These are phyloP conservation scores for Jimgerdemannia flammicorona DNA, from an alignment of 192 early-diverging fungal species.

Conservation along the genomic window DNA sequence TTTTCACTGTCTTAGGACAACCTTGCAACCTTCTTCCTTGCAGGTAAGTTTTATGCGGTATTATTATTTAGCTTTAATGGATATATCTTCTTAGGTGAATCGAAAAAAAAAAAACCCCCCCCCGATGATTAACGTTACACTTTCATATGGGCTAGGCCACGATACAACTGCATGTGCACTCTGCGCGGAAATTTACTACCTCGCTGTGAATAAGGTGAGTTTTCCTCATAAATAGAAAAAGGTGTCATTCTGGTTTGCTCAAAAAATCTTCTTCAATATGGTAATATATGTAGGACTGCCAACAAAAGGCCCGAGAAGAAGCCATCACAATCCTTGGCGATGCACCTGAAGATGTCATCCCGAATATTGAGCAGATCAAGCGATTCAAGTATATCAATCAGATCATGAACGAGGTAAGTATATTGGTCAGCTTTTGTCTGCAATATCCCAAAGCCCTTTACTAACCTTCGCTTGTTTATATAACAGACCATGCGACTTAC, in stretches of 20 bases:
- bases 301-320: constrained; percentile 45
- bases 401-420: constrained; percentile 37
- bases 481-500: background rate
- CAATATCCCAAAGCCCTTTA: too few relatives aligned
- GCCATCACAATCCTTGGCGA: constrained; percentile 48
- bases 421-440: background rate
- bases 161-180: constrained; percentile 44
- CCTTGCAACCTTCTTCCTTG: constrained; percentile 49
- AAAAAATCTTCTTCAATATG: background rate
- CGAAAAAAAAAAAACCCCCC: background rate
- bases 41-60: constrained; percentile 11
- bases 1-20: constrained; percentile 36
- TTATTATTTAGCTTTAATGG: background rate
- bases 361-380: constrained; percentile 47
- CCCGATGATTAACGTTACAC: background rate
- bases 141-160: constrained; percentile 18
- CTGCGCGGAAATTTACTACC: constrained; percentile 37
- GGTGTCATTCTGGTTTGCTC: background rate
- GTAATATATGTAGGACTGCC: constrained; percentile 21
- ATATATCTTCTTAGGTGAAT: background rate
- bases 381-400: constrained; percentile 44
- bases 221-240: background rate
- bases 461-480: too few relatives aligned
- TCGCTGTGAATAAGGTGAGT: constrained; percentile 29
- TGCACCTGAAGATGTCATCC: constrained; percentile 40